phyloP scores from a whole-genome alignment of 148 eudicot genomes.

The Vaccinium myrtillus region DNA sequence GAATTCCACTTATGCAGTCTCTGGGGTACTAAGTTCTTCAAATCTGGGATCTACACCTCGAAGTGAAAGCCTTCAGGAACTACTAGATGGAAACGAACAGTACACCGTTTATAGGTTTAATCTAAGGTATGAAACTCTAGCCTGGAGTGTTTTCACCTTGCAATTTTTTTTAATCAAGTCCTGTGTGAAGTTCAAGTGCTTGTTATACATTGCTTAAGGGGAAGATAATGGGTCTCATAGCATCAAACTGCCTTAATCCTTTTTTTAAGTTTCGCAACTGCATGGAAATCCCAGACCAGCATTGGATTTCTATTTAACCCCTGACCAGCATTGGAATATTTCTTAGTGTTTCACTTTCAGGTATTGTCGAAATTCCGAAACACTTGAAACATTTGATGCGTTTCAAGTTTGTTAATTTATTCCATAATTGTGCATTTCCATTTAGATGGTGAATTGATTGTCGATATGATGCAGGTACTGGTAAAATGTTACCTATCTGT shows the following conservation, averaged over 20 bases:
- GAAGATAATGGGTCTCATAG: neutral
- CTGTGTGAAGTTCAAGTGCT: neutral
- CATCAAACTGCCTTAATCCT: slow-evolving; percentile 6
- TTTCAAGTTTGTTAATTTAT: neutral
- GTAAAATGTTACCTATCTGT: neutral
- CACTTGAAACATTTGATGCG: too few species aligned
- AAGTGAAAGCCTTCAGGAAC: slow-evolving; percentile 64
- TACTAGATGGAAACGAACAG: slow-evolving; percentile 50
- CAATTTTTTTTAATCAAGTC: neutral
- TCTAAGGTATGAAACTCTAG: slow-evolving; percentile 42
- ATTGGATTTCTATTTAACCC: neutral
- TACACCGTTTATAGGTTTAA: slow-evolving; percentile 57
- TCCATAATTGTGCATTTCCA: neutral
- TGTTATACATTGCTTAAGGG: neutral
- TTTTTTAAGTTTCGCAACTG: neutral
- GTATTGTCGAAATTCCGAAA: too few species aligned
- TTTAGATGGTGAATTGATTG: neutral
- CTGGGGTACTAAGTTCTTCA: slow-evolving; percentile 61
- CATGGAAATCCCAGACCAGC: neutral
- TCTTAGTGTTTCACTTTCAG: neutral
- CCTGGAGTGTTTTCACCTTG: slow-evolving; percentile 4
- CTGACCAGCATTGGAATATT: neutral
- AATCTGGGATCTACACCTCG: slow-evolving; percentile 61
- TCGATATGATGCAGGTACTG: neutral
- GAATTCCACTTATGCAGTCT: slow-evolving; percentile 62